Conservation (phyloP, 805 yeast species). For the Candida anglica region DNA sequence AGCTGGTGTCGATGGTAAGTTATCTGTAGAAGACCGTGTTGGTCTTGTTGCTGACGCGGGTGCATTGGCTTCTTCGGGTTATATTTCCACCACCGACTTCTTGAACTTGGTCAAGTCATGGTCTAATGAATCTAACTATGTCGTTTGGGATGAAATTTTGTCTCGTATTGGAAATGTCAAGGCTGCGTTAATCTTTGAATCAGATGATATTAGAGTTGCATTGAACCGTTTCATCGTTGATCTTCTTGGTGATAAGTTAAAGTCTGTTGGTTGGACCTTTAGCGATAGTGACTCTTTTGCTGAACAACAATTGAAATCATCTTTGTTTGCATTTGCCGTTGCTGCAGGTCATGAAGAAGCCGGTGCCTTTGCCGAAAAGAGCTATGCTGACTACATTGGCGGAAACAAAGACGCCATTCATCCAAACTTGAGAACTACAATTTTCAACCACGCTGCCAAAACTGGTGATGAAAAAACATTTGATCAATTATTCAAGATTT, state of each 20-base stretch:
- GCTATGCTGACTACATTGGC: constrained; percentile 49
- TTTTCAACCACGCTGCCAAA: constrained; percentile 65
- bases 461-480: constrained; percentile 60
- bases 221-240: constrained; percentile 51
- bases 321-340: constrained; percentile 59
- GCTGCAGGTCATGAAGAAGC: constrained; percentile 46
- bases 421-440: constrained; percentile 66
- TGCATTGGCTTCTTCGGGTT: constrained; percentile 68
- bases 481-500: constrained; percentile 57
- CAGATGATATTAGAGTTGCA: constrained; percentile 40
- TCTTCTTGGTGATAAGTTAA: constrained; percentile 52
- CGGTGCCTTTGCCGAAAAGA: constrained; percentile 40
- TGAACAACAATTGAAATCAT: constrained; percentile 62
- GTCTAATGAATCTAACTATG: constrained; percentile 57
- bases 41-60: constrained; percentile 80
- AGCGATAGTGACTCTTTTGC: constrained; percentile 51
- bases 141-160: constrained; percentile 64
- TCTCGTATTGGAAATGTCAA: constrained; percentile 45
- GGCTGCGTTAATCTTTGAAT: constrained; percentile 54
- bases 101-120: constrained; percentile 57
- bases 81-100: constrained; percentile 57
- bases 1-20: constrained; percentile 51
- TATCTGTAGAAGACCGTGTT: constrained; percentile 73
- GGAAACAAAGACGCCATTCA: constrained; percentile 71
- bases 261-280: constrained; percentile 64